A percentile compares a stretch with the other conserved stretches of the same genome.
phyloP scores from a whole-genome alignment of 2,329 filamentous ascomycete species.

The Trichoderma pleuroti region DNA sequence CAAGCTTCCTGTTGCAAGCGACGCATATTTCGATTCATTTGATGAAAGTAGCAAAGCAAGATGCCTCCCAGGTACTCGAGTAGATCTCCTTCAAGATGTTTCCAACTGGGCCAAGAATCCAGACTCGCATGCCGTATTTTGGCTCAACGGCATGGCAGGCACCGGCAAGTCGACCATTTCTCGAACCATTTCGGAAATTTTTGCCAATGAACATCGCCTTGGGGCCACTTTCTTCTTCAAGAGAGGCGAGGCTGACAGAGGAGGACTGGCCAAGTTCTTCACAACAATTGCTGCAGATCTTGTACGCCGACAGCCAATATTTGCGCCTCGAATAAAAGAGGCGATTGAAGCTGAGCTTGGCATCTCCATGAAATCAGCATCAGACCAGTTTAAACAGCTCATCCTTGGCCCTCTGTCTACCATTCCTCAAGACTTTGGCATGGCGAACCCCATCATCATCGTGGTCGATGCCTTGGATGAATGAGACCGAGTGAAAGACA shows the following conservation, averaged over 20 bases:
- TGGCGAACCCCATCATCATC: neutral
- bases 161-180: neutral
- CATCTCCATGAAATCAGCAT: neutral
- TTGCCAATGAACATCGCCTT: neutral
- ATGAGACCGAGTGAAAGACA: neutral
- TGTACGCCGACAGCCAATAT: neutral
- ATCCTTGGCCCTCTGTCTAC: neutral
- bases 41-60: neutral
- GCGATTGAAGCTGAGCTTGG: neutral
- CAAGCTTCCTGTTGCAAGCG: neutral
- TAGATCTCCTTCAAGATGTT: neutral
- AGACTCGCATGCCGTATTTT: neutral
- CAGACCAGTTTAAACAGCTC: neutral
- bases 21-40: neutral
- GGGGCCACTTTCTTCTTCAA: neutral
- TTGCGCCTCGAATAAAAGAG: neutral
- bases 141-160: neutral
- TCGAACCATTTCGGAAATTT: neutral
- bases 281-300: neutral
- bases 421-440: neutral
- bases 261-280: neutral
- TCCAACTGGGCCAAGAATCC: neutral
- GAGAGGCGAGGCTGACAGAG: neutral
- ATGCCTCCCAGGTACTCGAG: neutral
- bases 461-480: neutral